These are phyloP conservation scores for Linum lewisii DNA, from an alignment of 345 rosid species.

Conservation along the genomic window DNA sequence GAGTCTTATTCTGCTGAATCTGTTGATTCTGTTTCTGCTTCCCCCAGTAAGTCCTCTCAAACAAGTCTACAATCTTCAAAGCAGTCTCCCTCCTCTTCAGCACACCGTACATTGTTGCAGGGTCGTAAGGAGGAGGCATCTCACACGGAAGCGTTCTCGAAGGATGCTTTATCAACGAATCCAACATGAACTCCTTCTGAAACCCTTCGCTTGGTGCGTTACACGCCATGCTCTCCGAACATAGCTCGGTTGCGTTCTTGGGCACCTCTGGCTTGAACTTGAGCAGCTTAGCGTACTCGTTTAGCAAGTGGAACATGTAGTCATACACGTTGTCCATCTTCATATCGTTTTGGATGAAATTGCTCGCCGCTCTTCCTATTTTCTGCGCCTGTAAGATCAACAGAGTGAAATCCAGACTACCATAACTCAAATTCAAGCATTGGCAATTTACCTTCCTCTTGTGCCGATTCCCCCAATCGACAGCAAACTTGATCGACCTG, in stretches of 20 bases:
- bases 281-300: conserved; percentile 20
- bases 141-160: conserved; percentile 14
- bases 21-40: background rate
- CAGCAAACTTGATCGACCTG: conserved; percentile 25
- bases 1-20: no score
- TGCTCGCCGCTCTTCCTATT: conserved; percentile 22
- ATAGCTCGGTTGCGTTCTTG: conserved; percentile 11
- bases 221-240: conserved; percentile 22
- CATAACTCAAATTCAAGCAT: background rate
- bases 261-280: conserved; percentile 19
- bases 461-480: conserved; percentile 23
- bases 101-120: conserved; percentile 8
- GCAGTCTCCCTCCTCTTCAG: conserved; percentile 8
- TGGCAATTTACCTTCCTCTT: conserved; percentile 9
- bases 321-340: conserved; percentile 25
- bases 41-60: conserved; percentile 18
- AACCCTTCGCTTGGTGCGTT: background rate
- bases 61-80: conserved; percentile 13
- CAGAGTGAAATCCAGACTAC: background rate
- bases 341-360: conserved; percentile 17
- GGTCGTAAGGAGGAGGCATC: conserved; percentile 22
- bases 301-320: conserved; percentile 26
- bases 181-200: conserved; percentile 20
- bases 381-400: conserved; percentile 17
- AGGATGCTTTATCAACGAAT: conserved; percentile 19